These are phyloP conservation scores for Solanum phureja DNA, from an alignment of 257 asterid genomes.

Conservation along the genomic window DNA sequence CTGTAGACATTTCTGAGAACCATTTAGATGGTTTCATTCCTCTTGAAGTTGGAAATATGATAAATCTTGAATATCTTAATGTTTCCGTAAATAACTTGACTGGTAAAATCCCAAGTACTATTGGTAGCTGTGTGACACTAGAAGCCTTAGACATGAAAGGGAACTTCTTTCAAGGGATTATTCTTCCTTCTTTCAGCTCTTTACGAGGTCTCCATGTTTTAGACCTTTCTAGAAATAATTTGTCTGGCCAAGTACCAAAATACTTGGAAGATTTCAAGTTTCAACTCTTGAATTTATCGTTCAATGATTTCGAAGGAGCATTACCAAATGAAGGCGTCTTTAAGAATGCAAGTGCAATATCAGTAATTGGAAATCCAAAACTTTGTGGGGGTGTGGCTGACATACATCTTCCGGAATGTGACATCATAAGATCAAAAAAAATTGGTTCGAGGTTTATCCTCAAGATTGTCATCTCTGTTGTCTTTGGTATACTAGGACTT, in stretches of 20 bases:
- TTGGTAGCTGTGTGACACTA: slow-evolving; percentile 12
- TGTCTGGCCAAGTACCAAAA: slow-evolving; percentile 14
- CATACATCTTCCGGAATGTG: neutral
- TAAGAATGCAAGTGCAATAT: neutral
- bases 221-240: slow-evolving; percentile 14
- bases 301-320: slow-evolving; percentile 13
- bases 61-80: slow-evolving; percentile 5
- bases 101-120: slow-evolving; percentile 7
- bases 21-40: slow-evolving; percentile 12
- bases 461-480: neutral
- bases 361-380: neutral
- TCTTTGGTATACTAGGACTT: slow-evolving; percentile 2
- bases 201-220: slow-evolving; percentile 12
- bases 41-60: slow-evolving; percentile 8
- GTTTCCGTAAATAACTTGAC: slow-evolving; percentile 9
- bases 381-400: slow-evolving; percentile 1
- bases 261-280: slow-evolving; percentile 8
- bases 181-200: slow-evolving; percentile 10
- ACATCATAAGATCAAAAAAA: neutral
- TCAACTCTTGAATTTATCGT: slow-evolving; percentile 3
- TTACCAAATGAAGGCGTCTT: slow-evolving; percentile 9
- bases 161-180: slow-evolving; percentile 5
- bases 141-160: slow-evolving; percentile 5
- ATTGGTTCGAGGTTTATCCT: neutral
- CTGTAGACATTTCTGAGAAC: slow-evolving; percentile 7